Conservation (phyloP, 2,329 filamentous ascomycete species). For the Cladosporium oxysporum region DNA sequence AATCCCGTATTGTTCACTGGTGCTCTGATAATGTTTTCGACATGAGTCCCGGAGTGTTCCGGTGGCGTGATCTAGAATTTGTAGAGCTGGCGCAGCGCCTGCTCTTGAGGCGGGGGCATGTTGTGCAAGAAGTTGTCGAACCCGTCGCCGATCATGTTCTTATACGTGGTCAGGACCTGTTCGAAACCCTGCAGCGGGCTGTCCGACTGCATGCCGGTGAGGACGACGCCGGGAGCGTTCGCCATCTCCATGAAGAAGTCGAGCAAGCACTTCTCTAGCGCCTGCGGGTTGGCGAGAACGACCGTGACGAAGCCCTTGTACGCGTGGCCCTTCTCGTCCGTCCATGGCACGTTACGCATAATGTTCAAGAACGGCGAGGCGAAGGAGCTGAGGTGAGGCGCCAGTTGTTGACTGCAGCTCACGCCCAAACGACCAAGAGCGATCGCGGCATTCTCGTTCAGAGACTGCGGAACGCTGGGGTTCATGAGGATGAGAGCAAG, state of each 20-base stretch:
- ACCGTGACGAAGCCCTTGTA: conserved; percentile 87
- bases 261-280: conserved; percentile 82
- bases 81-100: conserved; percentile 48
- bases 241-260: conserved; percentile 85
- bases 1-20: neutral
- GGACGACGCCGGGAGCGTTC: conserved; percentile 60
- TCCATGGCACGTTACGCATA: conserved; percentile 82
- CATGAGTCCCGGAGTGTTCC: neutral
- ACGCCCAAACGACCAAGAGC: conserved; percentile 85
- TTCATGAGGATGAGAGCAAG: conserved; percentile 83
- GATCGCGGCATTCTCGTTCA: conserved; percentile 92
- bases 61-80: conserved; percentile 32
- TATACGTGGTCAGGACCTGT: conserved; percentile 56
- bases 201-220: conserved; percentile 61
- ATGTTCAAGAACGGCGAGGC: conserved; percentile 78
- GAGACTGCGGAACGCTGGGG: conserved; percentile 78
- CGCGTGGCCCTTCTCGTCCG: conserved; percentile 91
- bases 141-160: conserved; percentile 53
- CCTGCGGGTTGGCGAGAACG: conserved; percentile 82
- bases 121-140: conserved; percentile 54
- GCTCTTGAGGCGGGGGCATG: conserved; percentile 47
- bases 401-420: conserved; percentile 72
- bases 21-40: neutral
- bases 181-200: conserved; percentile 71
- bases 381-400: conserved; percentile 76